Percentiles rank a stretch among this genome's conserved stretches.
Evolutionary conservation across 352 stramenopile genomes (phyloP).

Genomic region (Pythium chondricola): DNA sequence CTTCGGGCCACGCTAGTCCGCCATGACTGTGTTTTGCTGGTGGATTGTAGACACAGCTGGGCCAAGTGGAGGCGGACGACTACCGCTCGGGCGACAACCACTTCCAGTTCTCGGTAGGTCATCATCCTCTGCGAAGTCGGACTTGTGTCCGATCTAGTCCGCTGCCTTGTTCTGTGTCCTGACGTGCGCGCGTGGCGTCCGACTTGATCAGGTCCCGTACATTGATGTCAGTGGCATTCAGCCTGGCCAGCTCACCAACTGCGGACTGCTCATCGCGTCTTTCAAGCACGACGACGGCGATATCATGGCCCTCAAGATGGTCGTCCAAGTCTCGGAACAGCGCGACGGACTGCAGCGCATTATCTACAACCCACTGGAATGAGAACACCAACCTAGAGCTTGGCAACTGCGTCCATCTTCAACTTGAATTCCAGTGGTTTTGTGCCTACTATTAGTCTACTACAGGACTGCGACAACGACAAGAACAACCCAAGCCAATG

Average conservation of each 20-base stretch:
- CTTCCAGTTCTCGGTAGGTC: constrained; percentile 80
- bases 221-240: constrained; percentile 75
- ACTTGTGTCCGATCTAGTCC: neutral
- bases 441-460: neutral
- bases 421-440: neutral
- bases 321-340: constrained; percentile 83
- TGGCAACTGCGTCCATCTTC: neutral
- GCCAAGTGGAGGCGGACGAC: constrained; percentile 50
- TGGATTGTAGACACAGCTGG: constrained; percentile 44
- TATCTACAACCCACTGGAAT: constrained; percentile 86
- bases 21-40: constrained; percentile 2
- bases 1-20: no score
- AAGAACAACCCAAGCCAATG: no score
- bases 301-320: constrained; percentile 86
- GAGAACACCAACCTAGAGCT: constrained; percentile 6
- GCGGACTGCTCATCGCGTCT: constrained; percentile 77
- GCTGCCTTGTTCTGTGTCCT: constrained; percentile 1
- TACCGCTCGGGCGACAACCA: constrained; percentile 68
- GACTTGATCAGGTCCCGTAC: constrained; percentile 31
- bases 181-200: constrained; percentile 4
- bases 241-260: constrained; percentile 82
- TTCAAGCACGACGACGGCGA: constrained; percentile 67
- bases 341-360: constrained; percentile 67
- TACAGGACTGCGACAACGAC: no score
- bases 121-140: neutral